Percentiles rank a stretch among this genome's conserved stretches.
phyloP scores from a whole-genome alignment of 257 asterid genomes.

The Jaltomata sinuosa region DNA sequence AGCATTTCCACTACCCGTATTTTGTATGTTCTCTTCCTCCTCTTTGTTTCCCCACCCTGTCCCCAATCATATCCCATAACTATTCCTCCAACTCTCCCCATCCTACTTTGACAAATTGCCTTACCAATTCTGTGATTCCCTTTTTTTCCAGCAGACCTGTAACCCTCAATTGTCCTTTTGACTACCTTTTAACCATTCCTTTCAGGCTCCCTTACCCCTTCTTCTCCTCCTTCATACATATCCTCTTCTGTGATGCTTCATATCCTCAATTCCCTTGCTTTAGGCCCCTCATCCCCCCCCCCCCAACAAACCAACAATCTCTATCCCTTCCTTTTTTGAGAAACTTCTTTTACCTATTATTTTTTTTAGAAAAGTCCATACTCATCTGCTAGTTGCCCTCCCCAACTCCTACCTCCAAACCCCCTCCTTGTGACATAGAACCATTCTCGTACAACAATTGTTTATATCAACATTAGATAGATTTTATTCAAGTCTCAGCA shows the following conservation, averaged over 20 bases:
- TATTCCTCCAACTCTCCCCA: too few relatives aligned
- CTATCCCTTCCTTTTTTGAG: neutral
- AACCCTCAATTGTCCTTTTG: neutral
- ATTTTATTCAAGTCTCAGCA: neutral
- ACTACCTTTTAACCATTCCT: neutral
- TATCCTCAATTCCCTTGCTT: neutral
- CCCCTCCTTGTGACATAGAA: neutral
- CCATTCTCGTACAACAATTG: neutral
- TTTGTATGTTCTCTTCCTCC: neutral
- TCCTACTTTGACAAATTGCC: neutral
- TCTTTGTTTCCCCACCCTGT: neutral
- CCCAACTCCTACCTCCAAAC: neutral
- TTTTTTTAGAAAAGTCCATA: neutral
- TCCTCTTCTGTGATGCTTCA: neutral
- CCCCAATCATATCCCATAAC: neutral
- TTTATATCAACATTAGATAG: neutral
- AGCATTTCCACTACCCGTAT: neutral
- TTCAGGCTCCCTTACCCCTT: neutral
- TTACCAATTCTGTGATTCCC: neutral
- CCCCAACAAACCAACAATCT: too few relatives aligned
- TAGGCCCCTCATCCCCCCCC: neutral
- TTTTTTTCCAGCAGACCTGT: neutral
- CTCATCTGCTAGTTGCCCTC: neutral
- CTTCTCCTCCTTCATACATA: neutral
- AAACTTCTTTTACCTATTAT: neutral